Evolutionary conservation across 129 eudicot genomes (phyloP).

Genomic region (Kitagawia praeruptora): DNA sequence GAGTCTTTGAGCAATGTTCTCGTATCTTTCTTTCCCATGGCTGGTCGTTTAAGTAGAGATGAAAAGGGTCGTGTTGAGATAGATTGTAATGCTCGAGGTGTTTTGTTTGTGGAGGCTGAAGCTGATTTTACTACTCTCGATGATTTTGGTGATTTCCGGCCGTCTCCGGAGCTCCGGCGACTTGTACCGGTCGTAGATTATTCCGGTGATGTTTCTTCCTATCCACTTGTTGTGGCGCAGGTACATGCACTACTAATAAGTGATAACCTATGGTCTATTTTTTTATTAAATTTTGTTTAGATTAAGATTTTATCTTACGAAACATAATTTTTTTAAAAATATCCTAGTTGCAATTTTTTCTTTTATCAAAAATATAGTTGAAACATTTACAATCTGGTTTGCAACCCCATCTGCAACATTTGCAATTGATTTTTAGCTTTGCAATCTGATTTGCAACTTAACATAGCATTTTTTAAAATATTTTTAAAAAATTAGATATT

Average conservation of each 20-base stretch:
- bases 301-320: too few species aligned
- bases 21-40: slow-evolving; percentile 5
- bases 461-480: too few species aligned
- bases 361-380: too few species aligned
- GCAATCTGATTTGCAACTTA: too few species aligned
- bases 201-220: slow-evolving; percentile 39
- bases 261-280: too few species aligned
- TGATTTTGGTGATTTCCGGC: not conserved
- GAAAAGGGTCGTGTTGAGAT: slow-evolving; percentile 1
- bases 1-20: slow-evolving; percentile 4
- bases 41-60: not conserved
- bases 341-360: too few species aligned
- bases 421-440: too few species aligned
- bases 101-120: slow-evolving; percentile 48
- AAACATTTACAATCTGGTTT: too few species aligned
- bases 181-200: slow-evolving; percentile 19
- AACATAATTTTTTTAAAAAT: too few species aligned
- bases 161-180: slow-evolving; percentile 7
- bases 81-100: slow-evolving; percentile 37
- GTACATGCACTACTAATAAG: slow-evolving; percentile 13
- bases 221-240: slow-evolving; percentile 45
- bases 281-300: too few species aligned
- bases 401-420: too few species aligned
- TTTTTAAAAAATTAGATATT: too few species aligned
- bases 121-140: slow-evolving; percentile 16